These are phyloP conservation scores for Rhizopus sp. DNA, from an alignment of 371 early-diverging fungal species.

Conservation along the genomic window DNA sequence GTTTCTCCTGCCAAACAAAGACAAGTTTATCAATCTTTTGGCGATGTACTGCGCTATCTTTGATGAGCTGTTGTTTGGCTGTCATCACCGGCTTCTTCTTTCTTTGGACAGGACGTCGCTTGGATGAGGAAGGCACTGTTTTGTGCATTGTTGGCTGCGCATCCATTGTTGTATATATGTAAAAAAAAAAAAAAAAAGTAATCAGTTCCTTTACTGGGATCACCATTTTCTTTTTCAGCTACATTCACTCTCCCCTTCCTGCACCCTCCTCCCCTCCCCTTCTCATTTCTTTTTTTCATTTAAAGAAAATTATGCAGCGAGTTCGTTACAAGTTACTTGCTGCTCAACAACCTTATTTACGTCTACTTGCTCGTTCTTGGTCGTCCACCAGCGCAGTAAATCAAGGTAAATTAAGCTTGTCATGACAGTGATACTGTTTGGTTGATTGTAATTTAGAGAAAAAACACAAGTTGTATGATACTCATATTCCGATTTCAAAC, in stretches of 20 bases:
- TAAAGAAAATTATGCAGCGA: too few species aligned
- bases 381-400: background rate
- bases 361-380: slow-evolving; percentile 7
- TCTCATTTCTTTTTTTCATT: too few species aligned
- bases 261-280: too few species aligned
- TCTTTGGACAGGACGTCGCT: background rate
- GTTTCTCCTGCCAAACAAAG: slow-evolving; percentile 61
- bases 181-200: background rate
- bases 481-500: slow-evolving; percentile 57
- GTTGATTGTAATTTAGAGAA: slow-evolving; percentile 1
- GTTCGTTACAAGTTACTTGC: too few species aligned
- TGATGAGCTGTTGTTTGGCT: slow-evolving; percentile 48
- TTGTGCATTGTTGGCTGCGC: background rate
- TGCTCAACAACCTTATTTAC: background rate
- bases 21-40: slow-evolving; percentile 50
- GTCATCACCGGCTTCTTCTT: slow-evolving; percentile 15
- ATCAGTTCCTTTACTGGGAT: too few species aligned
- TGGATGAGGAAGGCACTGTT: background rate
- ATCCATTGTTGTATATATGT: background rate
- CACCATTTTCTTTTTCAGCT: slow-evolving; percentile 4
- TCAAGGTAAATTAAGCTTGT: background rate
- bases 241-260: background rate
- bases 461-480: slow-evolving; percentile 45
- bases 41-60: slow-evolving; percentile 52
- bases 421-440: background rate